These are phyloP conservation scores for Leccinum barrowsii DNA, from an alignment of 768 basidiomycete species.

Conservation along the genomic window DNA sequence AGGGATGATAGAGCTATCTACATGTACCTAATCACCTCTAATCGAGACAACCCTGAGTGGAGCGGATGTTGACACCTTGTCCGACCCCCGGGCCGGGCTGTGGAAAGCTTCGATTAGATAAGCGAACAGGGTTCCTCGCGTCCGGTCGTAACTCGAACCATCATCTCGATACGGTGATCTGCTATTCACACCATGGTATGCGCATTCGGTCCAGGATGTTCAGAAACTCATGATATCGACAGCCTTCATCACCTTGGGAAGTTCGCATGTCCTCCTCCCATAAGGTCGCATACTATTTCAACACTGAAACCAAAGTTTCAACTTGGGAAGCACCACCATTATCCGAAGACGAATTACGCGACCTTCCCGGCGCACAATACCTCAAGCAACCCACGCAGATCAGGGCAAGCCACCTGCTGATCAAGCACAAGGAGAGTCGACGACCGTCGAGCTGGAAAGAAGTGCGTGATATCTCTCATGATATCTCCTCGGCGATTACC, in stretches of 20 bases:
- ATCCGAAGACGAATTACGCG: slow-evolving; percentile 52
- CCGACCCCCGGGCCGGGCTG: background rate
- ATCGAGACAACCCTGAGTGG: background rate
- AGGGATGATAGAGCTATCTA: slow-evolving; percentile 8
- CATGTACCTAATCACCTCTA: slow-evolving; percentile 20
- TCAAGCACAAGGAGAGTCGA: slow-evolving; percentile 84
- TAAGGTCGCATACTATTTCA: slow-evolving; percentile 85
- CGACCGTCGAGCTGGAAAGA: slow-evolving; percentile 84
- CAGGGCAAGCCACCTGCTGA: slow-evolving; percentile 90
- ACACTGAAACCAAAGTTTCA: slow-evolving; percentile 64
- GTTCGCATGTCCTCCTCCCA: slow-evolving; percentile 80
- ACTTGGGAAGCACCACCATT: slow-evolving; percentile 71
- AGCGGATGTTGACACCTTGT: background rate
- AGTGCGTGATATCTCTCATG: slow-evolving; percentile 38
- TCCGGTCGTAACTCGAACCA: background rate
- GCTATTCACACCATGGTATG: slow-evolving; percentile 21
- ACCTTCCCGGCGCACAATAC: slow-evolving; percentile 67
- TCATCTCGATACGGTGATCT: slow-evolving; percentile 11
- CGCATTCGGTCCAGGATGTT: background rate
- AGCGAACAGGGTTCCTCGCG: background rate
- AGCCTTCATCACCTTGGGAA: slow-evolving; percentile 59
- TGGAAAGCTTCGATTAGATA: slow-evolving; percentile 13
- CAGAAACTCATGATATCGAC: slow-evolving; percentile 11
- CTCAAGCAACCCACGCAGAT: slow-evolving; percentile 54
- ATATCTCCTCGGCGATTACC: background rate